Percentiles rank a stretch among this genome's conserved stretches.
Evolutionary conservation across 495 filamentous ascomycete species (phyloP).

Genomic region (Talaromyces wortmannii): DNA sequence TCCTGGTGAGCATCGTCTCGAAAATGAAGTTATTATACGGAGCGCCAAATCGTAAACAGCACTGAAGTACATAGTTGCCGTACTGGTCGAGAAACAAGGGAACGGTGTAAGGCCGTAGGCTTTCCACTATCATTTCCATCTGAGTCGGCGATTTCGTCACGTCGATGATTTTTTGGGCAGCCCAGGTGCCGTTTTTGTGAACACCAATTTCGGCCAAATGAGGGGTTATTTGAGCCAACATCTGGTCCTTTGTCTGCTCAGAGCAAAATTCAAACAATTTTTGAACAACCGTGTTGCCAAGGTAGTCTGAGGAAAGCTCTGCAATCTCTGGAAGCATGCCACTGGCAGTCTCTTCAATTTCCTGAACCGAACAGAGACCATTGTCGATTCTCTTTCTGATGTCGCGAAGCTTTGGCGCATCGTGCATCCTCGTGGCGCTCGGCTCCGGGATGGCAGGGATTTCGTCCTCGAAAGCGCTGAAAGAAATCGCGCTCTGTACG

Average conservation of each 20-base stretch:
- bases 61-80: constrained; percentile 96
- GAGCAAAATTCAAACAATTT: constrained; percentile 97
- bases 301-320: constrained; percentile 88
- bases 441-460: constrained; percentile 87
- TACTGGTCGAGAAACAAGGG: constrained; percentile 95
- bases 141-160: constrained; percentile 79
- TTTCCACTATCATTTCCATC: constrained; percentile 76
- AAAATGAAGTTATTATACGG: constrained; percentile 96
- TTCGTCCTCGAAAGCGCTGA: constrained; percentile 65
- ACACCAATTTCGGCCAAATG: constrained; percentile 94
- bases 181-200: constrained; percentile 99
- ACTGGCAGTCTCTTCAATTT: constrained; percentile 87
- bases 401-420: constrained; percentile 91
- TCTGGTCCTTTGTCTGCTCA: constrained; percentile 80
- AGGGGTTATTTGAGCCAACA: constrained; percentile 81
- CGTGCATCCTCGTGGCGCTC: constrained; percentile 82
- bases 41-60: constrained; percentile 81
- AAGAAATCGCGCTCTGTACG: constrained; percentile 70
- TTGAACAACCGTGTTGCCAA: constrained; percentile 98
- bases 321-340: constrained; percentile 96
- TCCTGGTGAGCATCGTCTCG: constrained; percentile 88
- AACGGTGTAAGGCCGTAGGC: constrained; percentile 76
- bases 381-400: constrained; percentile 98
- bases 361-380: constrained; percentile 70
- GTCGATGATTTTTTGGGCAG: constrained; percentile 98